Percentiles rank a stretch among this genome's conserved stretches.
These are phyloP conservation scores for Tricholoma terreum DNA, from an alignment of 768 basidiomycete genomes.

Conservation along the genomic window DNA sequence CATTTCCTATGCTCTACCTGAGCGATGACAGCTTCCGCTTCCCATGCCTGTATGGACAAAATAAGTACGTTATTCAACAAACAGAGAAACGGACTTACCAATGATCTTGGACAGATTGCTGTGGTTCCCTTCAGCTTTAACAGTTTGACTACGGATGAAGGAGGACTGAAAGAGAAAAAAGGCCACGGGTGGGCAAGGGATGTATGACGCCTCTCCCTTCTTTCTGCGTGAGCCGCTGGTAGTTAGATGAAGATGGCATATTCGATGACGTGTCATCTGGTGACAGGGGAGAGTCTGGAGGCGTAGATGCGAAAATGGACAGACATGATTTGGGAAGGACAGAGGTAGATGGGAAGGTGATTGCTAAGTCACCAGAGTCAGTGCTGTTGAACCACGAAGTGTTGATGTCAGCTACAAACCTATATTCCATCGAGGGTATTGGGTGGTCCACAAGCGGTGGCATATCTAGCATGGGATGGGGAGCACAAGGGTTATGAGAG, in stretches of 20 bases:
- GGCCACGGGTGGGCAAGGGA: constrained; percentile 81
- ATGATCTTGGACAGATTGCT: constrained; percentile 81
- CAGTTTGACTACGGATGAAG: constrained; percentile 72
- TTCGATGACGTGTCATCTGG: constrained; percentile 14
- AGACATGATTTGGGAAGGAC: not conserved
- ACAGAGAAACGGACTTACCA: constrained; percentile 39
- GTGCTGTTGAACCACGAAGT: constrained; percentile 38
- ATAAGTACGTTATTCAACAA: constrained; percentile 2
- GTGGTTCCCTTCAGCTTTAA: constrained; percentile 76
- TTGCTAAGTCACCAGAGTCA: constrained; percentile 13
- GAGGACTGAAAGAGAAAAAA: constrained; percentile 83
- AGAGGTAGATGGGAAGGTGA: constrained; percentile 17
- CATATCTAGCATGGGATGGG: constrained; percentile 52
- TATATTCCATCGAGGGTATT: constrained; percentile 51
- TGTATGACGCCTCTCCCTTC: constrained; percentile 68
- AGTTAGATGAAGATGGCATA: constrained; percentile 21
- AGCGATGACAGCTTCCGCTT: constrained; percentile 66
- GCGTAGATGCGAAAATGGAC: constrained; percentile 17
- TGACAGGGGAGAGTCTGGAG: constrained; percentile 8
- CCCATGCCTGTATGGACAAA: constrained; percentile 59
- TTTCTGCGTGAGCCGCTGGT: constrained; percentile 51
- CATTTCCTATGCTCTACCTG: constrained; percentile 69
- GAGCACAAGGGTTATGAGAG: too few relatives aligned
- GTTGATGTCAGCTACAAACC: constrained; percentile 61
- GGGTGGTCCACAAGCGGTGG: constrained; percentile 54